phyloP scores from a whole-genome alignment of 1,284 basidiomycete species.

The Acaromyces ingoldii region DNA sequence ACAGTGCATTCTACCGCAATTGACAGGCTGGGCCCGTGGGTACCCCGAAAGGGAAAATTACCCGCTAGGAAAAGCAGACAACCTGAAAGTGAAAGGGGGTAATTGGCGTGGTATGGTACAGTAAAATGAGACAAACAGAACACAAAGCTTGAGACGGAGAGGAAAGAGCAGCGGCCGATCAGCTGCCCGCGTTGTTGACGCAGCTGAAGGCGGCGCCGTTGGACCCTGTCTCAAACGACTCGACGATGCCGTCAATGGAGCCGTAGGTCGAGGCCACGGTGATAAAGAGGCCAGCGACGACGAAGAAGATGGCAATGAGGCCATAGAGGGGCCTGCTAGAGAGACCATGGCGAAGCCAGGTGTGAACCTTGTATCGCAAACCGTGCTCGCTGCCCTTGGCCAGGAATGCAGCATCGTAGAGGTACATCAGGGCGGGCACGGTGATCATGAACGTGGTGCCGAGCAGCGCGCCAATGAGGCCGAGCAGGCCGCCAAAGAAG shows the following conservation, averaged over 20 bases:
- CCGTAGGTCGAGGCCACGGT: conserved; percentile 58
- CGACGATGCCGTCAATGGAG: conserved; percentile 50
- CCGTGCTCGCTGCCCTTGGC: background rate
- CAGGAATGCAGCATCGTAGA: conserved; percentile 42
- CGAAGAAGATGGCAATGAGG: background rate
- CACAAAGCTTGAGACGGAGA: background rate
- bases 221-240: conserved; percentile 52
- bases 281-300: background rate
- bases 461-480: conserved; percentile 60
- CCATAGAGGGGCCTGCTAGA: background rate
- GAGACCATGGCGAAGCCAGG: no score
- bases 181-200: conserved; percentile 4
- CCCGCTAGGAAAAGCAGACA: no score
- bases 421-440: conserved; percentile 7
- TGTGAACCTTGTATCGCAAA: background rate
- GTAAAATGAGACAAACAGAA: background rate
- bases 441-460: conserved; percentile 57
- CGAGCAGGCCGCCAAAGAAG: conserved; percentile 8
- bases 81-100: no score
- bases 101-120: no score
- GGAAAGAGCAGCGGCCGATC: background rate
- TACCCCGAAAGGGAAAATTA: no score
- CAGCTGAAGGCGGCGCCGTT: conserved; percentile 60
- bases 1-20: no score
- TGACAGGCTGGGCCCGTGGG: no score